These are phyloP conservation scores for Dendrobium nobile DNA, from an alignment of 106 monocot genomes.

Conservation along the genomic window DNA sequence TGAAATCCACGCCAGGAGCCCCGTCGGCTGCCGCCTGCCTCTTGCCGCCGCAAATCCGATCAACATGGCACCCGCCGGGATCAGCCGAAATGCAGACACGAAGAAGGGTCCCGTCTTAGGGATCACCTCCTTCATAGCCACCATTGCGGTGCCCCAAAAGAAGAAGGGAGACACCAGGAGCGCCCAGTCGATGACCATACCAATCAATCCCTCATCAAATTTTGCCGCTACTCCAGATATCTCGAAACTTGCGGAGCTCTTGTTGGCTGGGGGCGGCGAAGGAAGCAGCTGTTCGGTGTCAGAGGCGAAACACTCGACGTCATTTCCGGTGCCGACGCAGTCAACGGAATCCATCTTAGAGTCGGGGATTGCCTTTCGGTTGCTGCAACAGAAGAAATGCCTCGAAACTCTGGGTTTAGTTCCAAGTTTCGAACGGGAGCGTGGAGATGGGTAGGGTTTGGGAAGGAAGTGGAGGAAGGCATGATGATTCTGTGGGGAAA, in stretches of 20 bases:
- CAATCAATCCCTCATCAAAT: slow-evolving; percentile 6
- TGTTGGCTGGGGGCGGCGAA: not conserved
- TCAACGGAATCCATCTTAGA: slow-evolving; percentile 25
- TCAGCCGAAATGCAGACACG: slow-evolving; percentile 63
- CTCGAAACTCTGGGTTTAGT: not conserved
- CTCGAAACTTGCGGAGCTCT: slow-evolving; percentile 13
- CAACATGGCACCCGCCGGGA: slow-evolving; percentile 73
- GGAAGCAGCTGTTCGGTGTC: slow-evolving; percentile 20
- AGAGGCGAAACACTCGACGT: slow-evolving; percentile 48
- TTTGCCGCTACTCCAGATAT: not conserved
- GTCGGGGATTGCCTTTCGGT: slow-evolving; percentile 3
- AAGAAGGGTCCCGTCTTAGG: slow-evolving; percentile 92
- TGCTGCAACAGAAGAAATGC: slow-evolving; percentile 4
- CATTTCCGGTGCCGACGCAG: slow-evolving; percentile 30
- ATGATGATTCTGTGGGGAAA: not conserved
- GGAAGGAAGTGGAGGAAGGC: not conserved
- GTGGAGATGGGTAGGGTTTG: not conserved
- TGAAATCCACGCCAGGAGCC: slow-evolving; percentile 72
- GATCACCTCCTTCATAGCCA: slow-evolving; percentile 97
- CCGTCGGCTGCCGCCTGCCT: slow-evolving; percentile 61
- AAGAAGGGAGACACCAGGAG: slow-evolving; percentile 90
- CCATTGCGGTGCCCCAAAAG: slow-evolving; percentile 99
- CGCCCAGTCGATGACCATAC: slow-evolving; percentile 39
- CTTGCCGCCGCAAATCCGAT: slow-evolving; percentile 57
- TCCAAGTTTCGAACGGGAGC: not conserved